phyloP scores from a whole-genome alignment of 352 stramenopile species.

The Elongisporangium undulatum region DNA sequence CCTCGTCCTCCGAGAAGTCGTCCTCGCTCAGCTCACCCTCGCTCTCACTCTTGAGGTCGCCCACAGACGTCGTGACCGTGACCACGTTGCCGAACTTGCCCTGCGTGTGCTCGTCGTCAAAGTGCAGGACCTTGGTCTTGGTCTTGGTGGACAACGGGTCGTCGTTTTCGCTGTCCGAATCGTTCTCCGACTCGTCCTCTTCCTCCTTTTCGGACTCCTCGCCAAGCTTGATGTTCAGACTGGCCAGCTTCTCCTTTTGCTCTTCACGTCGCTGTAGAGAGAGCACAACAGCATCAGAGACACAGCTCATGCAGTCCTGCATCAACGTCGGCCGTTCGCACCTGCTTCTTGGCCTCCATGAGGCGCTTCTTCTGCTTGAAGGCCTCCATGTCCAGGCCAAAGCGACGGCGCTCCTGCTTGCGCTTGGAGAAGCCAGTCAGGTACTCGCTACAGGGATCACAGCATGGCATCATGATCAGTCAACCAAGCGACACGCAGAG shows the following conservation, averaged over 20 bases:
- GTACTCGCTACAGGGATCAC: slow-evolving; percentile 47
- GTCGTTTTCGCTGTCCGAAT: slow-evolving; percentile 19
- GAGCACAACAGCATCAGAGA: too few relatives aligned
- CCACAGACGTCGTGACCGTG: slow-evolving; percentile 80
- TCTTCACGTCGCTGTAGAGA: slow-evolving; percentile 52
- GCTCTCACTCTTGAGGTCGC: slow-evolving; percentile 71
- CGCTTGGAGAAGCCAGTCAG: slow-evolving; percentile 85
- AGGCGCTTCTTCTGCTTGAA: slow-evolving; percentile 86
- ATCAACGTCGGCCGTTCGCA: slow-evolving; percentile 4
- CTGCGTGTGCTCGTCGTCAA: slow-evolving; percentile 80
- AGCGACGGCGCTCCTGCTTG: slow-evolving; percentile 83
- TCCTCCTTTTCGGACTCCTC: slow-evolving; percentile 31
- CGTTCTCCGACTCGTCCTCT: slow-evolving; percentile 18
- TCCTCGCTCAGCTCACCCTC: slow-evolving; percentile 59
- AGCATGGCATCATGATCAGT: background rate
- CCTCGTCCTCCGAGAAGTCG: slow-evolving; percentile 33
- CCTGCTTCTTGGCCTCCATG: slow-evolving; percentile 78
- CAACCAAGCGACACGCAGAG: background rate
- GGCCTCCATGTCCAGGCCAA: slow-evolving; percentile 85
- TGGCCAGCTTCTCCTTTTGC: slow-evolving; percentile 64
- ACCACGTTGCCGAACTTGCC: slow-evolving; percentile 84
- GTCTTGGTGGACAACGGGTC: slow-evolving; percentile 21
- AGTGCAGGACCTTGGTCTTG: slow-evolving; percentile 68
- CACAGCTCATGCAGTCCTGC: background rate
- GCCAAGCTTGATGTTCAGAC: slow-evolving; percentile 51